Percentiles rank a stretch among this genome's conserved stretches.
phyloP scores from a whole-genome alignment of 2,329 filamentous ascomycete genomes.

The Calonectria hongkongensis region DNA sequence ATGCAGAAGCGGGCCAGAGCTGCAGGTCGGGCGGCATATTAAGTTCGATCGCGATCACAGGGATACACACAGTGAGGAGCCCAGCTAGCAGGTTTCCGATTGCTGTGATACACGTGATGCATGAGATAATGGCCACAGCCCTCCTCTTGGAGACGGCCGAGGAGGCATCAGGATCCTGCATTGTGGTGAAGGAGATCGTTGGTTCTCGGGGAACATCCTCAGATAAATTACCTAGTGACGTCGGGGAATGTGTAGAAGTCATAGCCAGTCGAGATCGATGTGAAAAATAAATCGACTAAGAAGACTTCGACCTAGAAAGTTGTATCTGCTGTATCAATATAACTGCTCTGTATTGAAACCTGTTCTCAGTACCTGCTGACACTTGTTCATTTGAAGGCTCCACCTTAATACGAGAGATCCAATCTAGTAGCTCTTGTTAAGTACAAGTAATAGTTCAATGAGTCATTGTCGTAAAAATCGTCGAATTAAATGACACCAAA shows the following conservation, averaged over 20 bases:
- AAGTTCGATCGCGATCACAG: conserved; percentile 30
- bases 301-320: no score
- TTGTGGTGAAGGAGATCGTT: background rate
- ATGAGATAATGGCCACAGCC: conserved; percentile 30
- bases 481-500: background rate
- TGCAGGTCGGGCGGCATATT: conserved; percentile 4
- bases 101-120: conserved; percentile 34
- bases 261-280: background rate
- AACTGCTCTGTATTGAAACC: background rate
- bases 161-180: background rate
- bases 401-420: no score
- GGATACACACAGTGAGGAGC: conserved; percentile 37
- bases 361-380: background rate
- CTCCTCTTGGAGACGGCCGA: background rate
- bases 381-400: background rate
- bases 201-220: background rate
- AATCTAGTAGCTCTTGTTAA: no score
- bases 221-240: background rate
- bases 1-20: conserved; percentile 3
- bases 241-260: background rate
- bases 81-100: conserved; percentile 35
- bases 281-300: background rate
- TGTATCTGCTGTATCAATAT: background rate
- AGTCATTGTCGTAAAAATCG: background rate
- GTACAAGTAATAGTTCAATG: background rate